Evolutionary conservation across 345 rosid genomes (phyloP).

Genomic region (Eutrema yunnanense): DNA sequence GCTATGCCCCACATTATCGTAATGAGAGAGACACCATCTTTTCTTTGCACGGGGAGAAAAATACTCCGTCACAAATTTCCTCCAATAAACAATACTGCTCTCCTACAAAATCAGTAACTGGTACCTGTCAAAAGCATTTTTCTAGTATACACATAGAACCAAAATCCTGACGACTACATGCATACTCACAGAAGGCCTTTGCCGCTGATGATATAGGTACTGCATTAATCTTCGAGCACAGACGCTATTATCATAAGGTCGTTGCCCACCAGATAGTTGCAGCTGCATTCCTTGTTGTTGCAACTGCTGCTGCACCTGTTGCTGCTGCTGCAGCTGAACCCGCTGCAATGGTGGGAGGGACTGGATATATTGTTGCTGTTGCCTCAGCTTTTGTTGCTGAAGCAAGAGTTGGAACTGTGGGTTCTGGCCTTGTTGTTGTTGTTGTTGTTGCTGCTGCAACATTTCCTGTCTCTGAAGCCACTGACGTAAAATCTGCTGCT

Average conservation of each 20-base stretch:
- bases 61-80: constrained; percentile 87
- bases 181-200: constrained; percentile 69
- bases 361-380: constrained; percentile 60
- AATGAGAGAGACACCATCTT: constrained; percentile 91
- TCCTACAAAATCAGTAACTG: constrained; percentile 48
- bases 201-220: constrained; percentile 89
- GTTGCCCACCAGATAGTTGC: constrained; percentile 30
- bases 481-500: constrained; percentile 76
- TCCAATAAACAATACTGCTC: constrained; percentile 84
- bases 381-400: constrained; percentile 53
- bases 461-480: constrained; percentile 80
- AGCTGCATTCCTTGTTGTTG: constrained; percentile 82
- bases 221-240: constrained; percentile 97
- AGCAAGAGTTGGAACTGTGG: constrained; percentile 69
- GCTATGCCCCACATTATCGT: constrained; percentile 85
- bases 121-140: not conserved
- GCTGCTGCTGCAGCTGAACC: constrained; percentile 86
- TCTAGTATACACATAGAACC: not conserved
- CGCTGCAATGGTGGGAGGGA: constrained; percentile 80
- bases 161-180: not conserved
- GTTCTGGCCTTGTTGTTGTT: constrained; percentile 51
- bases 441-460: constrained; percentile 47
- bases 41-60: constrained; percentile 97
- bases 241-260: constrained; percentile 68
- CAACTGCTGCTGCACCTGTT: constrained; percentile 48